A percentile compares a stretch with the other conserved stretches of the same genome.
Evolutionary conservation across 176 grass and related monocot species (phyloP).

Genomic region (Juncus inflexus): DNA sequence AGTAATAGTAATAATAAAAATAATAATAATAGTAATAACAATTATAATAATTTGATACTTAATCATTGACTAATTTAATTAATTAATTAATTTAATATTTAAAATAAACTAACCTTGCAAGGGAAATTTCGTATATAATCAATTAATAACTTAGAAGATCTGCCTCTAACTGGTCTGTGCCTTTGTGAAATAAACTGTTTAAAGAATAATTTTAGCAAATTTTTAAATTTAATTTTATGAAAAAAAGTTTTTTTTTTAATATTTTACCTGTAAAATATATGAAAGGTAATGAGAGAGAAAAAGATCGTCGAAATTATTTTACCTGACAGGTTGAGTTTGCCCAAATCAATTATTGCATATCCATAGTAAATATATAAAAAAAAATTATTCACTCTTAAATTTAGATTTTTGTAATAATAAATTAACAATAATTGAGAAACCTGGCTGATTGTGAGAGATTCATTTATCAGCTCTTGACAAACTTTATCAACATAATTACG

Average conservation of each 20-base stretch:
- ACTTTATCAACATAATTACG: slow-evolving; percentile 47
- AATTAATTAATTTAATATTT: not conserved
- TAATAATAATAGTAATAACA: not conserved
- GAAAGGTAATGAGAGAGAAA: slow-evolving; percentile 67
- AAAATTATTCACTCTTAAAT: no score
- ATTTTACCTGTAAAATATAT: slow-evolving; percentile 63
- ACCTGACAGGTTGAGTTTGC: slow-evolving; percentile 67
- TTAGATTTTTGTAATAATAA: no score
- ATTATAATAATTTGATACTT: slow-evolving; percentile 1
- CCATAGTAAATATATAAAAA: slow-evolving; percentile 38
- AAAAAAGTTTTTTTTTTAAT: not conserved
- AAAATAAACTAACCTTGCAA: slow-evolving; percentile 64
- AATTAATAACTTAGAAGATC: slow-evolving; percentile 50
- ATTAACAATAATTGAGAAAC: not conserved
- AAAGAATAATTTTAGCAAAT: slow-evolving; percentile 8
- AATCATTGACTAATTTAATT: slow-evolving; percentile 13
- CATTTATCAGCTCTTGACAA: slow-evolving; percentile 41
- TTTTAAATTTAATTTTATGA: not conserved
- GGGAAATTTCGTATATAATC: slow-evolving; percentile 63
- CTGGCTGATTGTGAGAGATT: slow-evolving; percentile 66
- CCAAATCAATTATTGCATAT: slow-evolving; percentile 77
- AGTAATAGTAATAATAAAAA: no score
- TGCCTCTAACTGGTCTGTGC: slow-evolving; percentile 80
- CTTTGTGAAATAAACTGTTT: slow-evolving; percentile 83
- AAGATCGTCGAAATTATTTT: slow-evolving; percentile 76